These are phyloP conservation scores for Lactifluus pinguis DNA, from an alignment of 768 basidiomycete species.

Conservation along the genomic window DNA sequence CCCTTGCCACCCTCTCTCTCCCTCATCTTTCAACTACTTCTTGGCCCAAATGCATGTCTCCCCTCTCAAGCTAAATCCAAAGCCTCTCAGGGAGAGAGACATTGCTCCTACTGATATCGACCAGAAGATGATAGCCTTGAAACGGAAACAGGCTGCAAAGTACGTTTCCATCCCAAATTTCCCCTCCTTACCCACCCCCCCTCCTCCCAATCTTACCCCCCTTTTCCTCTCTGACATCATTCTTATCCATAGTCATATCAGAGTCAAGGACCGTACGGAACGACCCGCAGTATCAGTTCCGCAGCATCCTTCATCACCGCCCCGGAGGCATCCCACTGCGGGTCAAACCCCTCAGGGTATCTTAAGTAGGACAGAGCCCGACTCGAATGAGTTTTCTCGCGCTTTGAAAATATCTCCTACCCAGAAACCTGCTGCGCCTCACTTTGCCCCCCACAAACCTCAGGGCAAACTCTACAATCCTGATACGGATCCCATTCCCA, in stretches of 20 bases:
- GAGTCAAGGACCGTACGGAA: conserved; percentile 16
- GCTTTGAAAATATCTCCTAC: conserved; percentile 54
- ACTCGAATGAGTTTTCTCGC: conserved; percentile 66
- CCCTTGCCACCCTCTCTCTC: too few species aligned
- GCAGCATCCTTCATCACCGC: conserved; percentile 25
- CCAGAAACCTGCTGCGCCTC: conserved; percentile 31
- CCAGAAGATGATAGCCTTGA: conserved; percentile 59
- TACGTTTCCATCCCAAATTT: conserved; percentile 26
- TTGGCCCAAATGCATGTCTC: background rate
- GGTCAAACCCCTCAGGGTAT: conserved; percentile 30
- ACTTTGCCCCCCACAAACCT: conserved; percentile 25
- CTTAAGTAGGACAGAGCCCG: conserved; percentile 41
- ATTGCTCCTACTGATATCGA: conserved; percentile 40
- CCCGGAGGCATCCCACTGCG: conserved; percentile 29
- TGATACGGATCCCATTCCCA: conserved; percentile 52
- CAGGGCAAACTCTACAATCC: conserved; percentile 61
- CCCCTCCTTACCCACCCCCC: background rate
- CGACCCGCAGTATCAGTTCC: conserved; percentile 27
- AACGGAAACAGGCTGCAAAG: conserved; percentile 50
- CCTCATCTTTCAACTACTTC: background rate
- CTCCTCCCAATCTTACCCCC: background rate
- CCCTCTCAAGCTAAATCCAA: conserved; percentile 7
- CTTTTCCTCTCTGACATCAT: background rate
- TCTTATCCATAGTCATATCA: background rate
- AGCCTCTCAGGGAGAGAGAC: conserved; percentile 28